Percentiles rank a stretch among this genome's conserved stretches.
Conservation (phyloP, 139 green algal genomes). For the Micromonas pusilla region DNA sequence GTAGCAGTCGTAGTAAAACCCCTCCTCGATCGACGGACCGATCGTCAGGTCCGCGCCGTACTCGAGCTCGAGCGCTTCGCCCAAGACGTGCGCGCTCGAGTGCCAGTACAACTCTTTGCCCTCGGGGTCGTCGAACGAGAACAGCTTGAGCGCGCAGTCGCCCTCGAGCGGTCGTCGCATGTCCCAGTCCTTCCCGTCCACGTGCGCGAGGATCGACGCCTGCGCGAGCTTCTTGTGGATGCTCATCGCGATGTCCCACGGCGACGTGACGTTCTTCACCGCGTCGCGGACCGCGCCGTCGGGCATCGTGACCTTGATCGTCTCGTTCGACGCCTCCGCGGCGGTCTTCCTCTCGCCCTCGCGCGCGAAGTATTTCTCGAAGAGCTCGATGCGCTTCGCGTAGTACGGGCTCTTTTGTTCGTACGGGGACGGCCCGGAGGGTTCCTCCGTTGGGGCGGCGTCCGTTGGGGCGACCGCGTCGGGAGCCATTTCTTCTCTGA, state of each 20-base stretch:
- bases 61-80: slow-evolving; percentile 87
- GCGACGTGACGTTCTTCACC: slow-evolving; percentile 78
- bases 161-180: slow-evolving; percentile 71
- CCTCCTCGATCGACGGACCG: slow-evolving; percentile 79
- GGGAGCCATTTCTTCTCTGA: background rate
- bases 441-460: background rate
- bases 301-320: slow-evolving; percentile 81
- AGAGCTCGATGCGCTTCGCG: slow-evolving; percentile 74
- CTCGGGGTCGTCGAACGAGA: slow-evolving; percentile 76
- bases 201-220: slow-evolving; percentile 73
- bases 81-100: slow-evolving; percentile 83
- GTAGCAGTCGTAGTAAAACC: slow-evolving; percentile 98
- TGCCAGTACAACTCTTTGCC: slow-evolving; percentile 95
- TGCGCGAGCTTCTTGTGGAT: slow-evolving; percentile 86
- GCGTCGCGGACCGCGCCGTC: slow-evolving; percentile 59
- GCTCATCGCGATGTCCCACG: slow-evolving; percentile 80
- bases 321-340: slow-evolving; percentile 45
- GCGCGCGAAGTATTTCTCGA: slow-evolving; percentile 66
- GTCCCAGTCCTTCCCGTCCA: slow-evolving; percentile 80
- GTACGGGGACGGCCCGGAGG: background rate
- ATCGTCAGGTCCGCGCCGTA: slow-evolving; percentile 94
- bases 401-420: slow-evolving; percentile 70
- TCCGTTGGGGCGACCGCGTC: background rate
- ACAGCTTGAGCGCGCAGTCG: slow-evolving; percentile 78
- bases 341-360: slow-evolving; percentile 46